Evolutionary conservation across 257 asterid genomes (phyloP), one percentile per base, ranked within the genome.

Genomic region (Ocimum tenuiflorum): DNA sequence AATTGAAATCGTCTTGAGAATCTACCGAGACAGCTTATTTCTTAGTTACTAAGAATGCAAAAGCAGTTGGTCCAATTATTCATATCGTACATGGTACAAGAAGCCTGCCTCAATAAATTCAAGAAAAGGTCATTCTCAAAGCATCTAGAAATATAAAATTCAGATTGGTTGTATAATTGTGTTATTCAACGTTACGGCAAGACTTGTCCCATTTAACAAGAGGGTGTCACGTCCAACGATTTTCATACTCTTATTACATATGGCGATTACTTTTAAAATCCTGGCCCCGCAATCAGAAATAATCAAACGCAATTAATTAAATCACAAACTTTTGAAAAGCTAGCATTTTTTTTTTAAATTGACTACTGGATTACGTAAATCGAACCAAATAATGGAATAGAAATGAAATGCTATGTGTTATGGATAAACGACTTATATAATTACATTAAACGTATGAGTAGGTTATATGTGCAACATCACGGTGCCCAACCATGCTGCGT

Each of bases 11-110:
- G 17, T 47, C 39, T 39, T 39, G 11, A 9, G 45, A 39, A 42
- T 12, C 31, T 1, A 27, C 31, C 20, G 46, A 50, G 60, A 57
- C 79, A 69, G 69, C 79, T 48, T 55, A 70, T 31, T 31, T 5
- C 75, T 75, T 75, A 29, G 63, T 47, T 63, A 56, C 13, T 56
- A 68, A 63, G 64, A n/a, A 56, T 31, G 35, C 33, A 60, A 51
- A 58, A 36, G 6, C 50, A 47, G 19, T 36, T 65, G 29, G 72
- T 12, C 33, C 12, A 58, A 75, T 58, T 43, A 70, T 65, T 35
- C 68, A 63, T n/a, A 5, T 10, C 24, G 62, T 38, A 45, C 31
- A 47, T 33, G 29, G 18, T 43, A 61, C 56, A 20, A 43, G 11
- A 20, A 3, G 31, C 14, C 55, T 23, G 23, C 46, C 20, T 22